phyloP scores from a whole-genome alignment of 176 grass and related monocot species.

The Zea luxurians region DNA sequence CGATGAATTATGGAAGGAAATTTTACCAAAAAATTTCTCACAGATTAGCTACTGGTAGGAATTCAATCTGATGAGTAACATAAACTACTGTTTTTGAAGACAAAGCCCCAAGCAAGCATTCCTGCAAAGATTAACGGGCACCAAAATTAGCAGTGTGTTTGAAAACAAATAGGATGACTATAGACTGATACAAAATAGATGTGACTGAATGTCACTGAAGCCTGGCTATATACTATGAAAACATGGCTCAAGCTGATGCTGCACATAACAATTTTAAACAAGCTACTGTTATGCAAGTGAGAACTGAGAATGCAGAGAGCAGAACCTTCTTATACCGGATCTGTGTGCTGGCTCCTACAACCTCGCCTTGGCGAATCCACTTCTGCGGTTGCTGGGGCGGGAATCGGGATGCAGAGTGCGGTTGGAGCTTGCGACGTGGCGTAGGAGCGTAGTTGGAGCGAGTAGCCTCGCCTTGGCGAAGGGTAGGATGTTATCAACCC shows the following conservation, averaged over 20 bases:
- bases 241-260: not conserved
- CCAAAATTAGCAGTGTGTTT: slow-evolving; percentile 11
- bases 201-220: not conserved
- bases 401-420: too few relatives aligned
- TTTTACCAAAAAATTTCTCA: slow-evolving; percentile 38
- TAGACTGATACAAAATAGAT: not conserved
- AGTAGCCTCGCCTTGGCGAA: too few relatives aligned
- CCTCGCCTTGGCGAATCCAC: too few relatives aligned
- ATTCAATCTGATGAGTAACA: slow-evolving; percentile 94
- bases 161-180: not conserved
- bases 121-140: slow-evolving; percentile 44
- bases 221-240: not conserved
- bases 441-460: too few relatives aligned
- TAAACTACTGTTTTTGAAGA: slow-evolving; percentile 84
- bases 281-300: not conserved
- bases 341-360: too few relatives aligned
- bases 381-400: too few relatives aligned
- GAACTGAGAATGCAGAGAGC: too few relatives aligned
- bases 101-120: slow-evolving; percentile 74
- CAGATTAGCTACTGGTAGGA: slow-evolving; percentile 84
- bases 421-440: too few relatives aligned
- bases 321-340: too few relatives aligned
- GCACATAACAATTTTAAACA: not conserved
- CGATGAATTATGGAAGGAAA: slow-evolving; percentile 18
- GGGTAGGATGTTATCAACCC: too few relatives aligned